Evolutionary conservation across 805 yeast species (phyloP), one percentile per base, ranked within the genome.

Genomic region (Wickerhamiella shivajii): DNA sequence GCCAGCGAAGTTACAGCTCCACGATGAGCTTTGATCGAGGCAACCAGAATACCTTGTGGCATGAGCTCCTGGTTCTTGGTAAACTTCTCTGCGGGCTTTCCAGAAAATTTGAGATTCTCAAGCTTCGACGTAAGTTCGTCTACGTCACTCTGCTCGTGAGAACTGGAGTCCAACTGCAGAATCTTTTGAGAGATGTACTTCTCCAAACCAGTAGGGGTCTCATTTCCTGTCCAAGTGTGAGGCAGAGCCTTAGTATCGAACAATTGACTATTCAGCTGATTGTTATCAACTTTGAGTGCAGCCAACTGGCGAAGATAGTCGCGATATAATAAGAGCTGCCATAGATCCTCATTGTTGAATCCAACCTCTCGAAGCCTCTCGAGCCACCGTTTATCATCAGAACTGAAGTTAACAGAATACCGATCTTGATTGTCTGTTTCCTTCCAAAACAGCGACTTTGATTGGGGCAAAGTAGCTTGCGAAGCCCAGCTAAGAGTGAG

Each of bases 371-470:
- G 66, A 27, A 87, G 58, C 41, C 75, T 71, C 23, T 69, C 69
- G n/a, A 83, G 59, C 84, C 93, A 56, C 14, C 46, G 48, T 26
- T 47, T 47, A 29, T 56, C 61, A 22, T 56, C 59, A 8, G 44
- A 31, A 1, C 53, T 45, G 24, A 40, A 41, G 2, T 43, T 27
- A 9, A 34, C 27, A 5, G 27, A 14, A 10, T 13, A 9, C 6
- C 19, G 19, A 12, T 6, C 15, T 28, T 19, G 31, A 11, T 22
- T 17, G 1, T 33, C 10, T 11, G 35, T n/a, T 10, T 27, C 21
- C 6, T 41, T 69, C 96, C 96, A 85, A 47, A 87, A 85, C n/a
- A 75, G 54, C 0, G 93, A 70, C 26, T 71, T 70, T n/a, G n/a
- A n/a, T n/a, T n/a, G n/a, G n/a, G n/a, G n/a, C n/a, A n/a, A n/a